Percentiles rank a stretch among this genome's conserved stretches.
Conservation (phyloP, 495 filamentous ascomycete species). For the Aspergillus heteromorphus region DNA sequence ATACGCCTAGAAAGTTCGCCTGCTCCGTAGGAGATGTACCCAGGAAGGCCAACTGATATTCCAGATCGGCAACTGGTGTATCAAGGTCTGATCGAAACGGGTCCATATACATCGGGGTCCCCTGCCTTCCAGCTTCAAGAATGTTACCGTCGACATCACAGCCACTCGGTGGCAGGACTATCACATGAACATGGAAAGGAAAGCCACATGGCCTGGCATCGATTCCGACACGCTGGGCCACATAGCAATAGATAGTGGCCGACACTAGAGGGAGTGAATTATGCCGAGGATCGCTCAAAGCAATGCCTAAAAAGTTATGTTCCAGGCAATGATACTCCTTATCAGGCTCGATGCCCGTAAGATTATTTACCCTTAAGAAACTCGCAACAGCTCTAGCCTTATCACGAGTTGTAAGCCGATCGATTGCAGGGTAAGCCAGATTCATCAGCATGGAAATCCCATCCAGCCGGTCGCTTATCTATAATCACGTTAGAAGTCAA, state of each 20-base stretch:
- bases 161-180: constrained; percentile 55
- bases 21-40: constrained; percentile 53
- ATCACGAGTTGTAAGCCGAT: constrained; percentile 49
- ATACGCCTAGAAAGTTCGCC: constrained; percentile 52
- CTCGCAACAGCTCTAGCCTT: constrained; percentile 62
- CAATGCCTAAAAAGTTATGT: constrained; percentile 79
- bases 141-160: constrained; percentile 60
- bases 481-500: constrained; percentile 6
- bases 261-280: constrained; percentile 76
- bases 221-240: constrained; percentile 62
- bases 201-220: constrained; percentile 69
- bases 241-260: constrained; percentile 62
- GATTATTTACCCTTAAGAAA: constrained; percentile 59
- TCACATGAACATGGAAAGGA: constrained; percentile 73
- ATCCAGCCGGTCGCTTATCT: constrained; percentile 61
- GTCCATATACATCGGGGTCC: constrained; percentile 70
- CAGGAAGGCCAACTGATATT: constrained; percentile 54
- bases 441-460: constrained; percentile 51
- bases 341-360: constrained; percentile 62
- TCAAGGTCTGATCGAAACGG: constrained; percentile 70
- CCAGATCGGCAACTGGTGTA: constrained; percentile 53
- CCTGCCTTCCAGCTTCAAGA: constrained; percentile 33
- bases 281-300: constrained; percentile 53
- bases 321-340: constrained; percentile 68
- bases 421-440: constrained; percentile 42